phyloP scores from a whole-genome alignment of 768 basidiomycete genomes.

The Saitozyma podzolica region DNA sequence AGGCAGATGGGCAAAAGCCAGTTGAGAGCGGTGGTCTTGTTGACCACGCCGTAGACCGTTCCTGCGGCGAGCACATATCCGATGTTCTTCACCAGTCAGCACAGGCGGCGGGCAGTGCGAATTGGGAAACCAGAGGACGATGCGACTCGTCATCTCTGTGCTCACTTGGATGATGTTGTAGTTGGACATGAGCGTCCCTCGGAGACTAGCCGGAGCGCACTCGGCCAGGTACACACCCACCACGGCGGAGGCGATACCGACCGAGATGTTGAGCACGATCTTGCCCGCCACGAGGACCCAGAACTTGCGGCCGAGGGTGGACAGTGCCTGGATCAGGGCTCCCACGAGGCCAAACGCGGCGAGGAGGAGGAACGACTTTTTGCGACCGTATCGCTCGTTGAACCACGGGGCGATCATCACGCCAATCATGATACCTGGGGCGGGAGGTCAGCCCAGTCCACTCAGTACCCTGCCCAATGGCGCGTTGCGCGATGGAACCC shows the following conservation, averaged over 20 bases:
- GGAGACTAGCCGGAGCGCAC: constrained; percentile 16
- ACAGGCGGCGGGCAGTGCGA: no score
- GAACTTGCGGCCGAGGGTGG: constrained; percentile 8
- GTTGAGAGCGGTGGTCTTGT: constrained; percentile 1
- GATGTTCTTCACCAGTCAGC: constrained; percentile 1
- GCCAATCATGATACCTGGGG: neutral
- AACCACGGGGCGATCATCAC: constrained; percentile 9
- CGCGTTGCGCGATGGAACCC: constrained; percentile 3
- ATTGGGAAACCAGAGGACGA: no score
- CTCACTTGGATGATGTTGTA: constrained; percentile 11
- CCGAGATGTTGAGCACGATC: constrained; percentile 14
- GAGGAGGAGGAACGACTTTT: constrained; percentile 11
- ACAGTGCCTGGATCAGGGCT: constrained; percentile 14
- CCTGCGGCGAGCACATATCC: constrained; percentile 9
- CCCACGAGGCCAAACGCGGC: constrained; percentile 17
- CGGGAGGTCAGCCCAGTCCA: neutral
- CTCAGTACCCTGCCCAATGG: neutral
- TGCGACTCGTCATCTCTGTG: no score
- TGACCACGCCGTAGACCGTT: constrained; percentile 11
- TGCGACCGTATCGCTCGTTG: constrained; percentile 15
- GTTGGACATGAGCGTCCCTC: constrained; percentile 15
- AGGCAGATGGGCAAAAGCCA: constrained; percentile 22
- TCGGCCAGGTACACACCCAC: constrained; percentile 16
- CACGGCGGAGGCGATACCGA: constrained; percentile 20
- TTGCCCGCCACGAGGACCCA: constrained; percentile 22